Conservation (phyloP, 2,329 filamentous ascomycete genomes). For the Xylaria sp. region DNA sequence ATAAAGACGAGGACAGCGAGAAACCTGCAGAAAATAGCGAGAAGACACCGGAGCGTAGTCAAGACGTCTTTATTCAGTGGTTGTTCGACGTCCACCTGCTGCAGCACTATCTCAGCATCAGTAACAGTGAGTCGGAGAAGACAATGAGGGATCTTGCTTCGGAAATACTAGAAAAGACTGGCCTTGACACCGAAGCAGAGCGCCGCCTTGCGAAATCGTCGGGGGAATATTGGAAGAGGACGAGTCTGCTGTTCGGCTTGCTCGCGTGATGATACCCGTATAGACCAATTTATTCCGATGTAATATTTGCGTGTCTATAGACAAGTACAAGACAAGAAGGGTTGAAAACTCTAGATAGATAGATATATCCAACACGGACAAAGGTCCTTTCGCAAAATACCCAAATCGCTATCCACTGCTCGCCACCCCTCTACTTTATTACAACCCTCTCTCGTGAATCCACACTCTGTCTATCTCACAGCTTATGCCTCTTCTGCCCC, state of each 20-base stretch:
- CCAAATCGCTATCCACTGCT: neutral
- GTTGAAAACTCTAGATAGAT: neutral
- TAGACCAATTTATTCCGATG: constrained; percentile 9
- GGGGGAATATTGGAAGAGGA: constrained; percentile 84
- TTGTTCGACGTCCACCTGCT: constrained; percentile 69
- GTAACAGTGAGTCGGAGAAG: constrained; percentile 40
- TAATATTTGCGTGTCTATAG: constrained; percentile 12
- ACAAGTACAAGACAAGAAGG: neutral
- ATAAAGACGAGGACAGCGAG: constrained; percentile 9
- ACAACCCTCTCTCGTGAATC: neutral
- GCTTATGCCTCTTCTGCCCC: constrained; percentile 94
- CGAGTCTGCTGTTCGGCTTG: constrained; percentile 82
- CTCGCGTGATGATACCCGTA: constrained; percentile 59
- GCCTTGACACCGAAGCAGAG: constrained; percentile 61
- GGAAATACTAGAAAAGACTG: constrained; percentile 57
- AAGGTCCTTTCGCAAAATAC: neutral
- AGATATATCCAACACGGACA: constrained; percentile 1
- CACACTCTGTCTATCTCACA: constrained; percentile 54
- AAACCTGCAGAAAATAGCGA: neutral
- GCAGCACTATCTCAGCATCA: constrained; percentile 56
- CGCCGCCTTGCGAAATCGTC: constrained; percentile 71
- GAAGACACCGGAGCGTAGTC: constrained; percentile 45
- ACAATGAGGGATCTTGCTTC: constrained; percentile 59
- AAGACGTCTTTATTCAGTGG: constrained; percentile 68
- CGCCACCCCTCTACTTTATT: neutral